phyloP scores from a whole-genome alignment of 164 flowering plant genomes.

The Liquidambar formosana region DNA sequence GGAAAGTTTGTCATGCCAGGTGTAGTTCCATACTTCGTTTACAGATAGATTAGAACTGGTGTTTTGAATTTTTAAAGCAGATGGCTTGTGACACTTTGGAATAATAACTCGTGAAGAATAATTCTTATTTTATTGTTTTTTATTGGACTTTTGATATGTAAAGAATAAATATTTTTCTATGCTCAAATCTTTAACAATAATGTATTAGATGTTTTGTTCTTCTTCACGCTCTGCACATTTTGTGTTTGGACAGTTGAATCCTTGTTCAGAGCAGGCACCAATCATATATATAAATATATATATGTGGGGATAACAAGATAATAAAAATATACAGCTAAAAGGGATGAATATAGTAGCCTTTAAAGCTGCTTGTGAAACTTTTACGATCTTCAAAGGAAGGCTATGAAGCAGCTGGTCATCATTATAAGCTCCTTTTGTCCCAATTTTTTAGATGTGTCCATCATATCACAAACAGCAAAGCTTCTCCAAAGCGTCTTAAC shows the following conservation, averaged over 20 bases:
- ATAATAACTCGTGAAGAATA: neutral
- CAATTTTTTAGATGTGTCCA: neutral
- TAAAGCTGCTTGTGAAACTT: neutral
- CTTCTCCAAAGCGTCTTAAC: neutral
- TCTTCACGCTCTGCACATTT: neutral
- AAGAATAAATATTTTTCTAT: no score
- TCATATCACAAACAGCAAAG: neutral
- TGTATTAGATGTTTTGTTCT: no score
- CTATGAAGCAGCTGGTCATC: neutral
- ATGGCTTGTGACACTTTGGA: no score
- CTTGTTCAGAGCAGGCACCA: neutral
- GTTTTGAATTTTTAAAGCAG: neutral
- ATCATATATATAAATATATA: neutral
- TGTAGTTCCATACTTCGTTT: conserved; percentile 20
- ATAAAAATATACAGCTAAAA: neutral
- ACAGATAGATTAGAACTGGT: neutral
- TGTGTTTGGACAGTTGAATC: neutral
- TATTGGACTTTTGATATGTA: no score
- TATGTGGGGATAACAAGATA: no score
- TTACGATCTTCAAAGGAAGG: neutral
- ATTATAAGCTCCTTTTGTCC: neutral
- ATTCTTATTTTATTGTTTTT: no score
- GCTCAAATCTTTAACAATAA: no score
- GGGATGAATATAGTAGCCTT: neutral
- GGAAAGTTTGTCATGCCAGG: conserved; percentile 99